These are phyloP conservation scores for Rhizophora mangle DNA, from an alignment of 345 rosid genomes.

Conservation along the genomic window DNA sequence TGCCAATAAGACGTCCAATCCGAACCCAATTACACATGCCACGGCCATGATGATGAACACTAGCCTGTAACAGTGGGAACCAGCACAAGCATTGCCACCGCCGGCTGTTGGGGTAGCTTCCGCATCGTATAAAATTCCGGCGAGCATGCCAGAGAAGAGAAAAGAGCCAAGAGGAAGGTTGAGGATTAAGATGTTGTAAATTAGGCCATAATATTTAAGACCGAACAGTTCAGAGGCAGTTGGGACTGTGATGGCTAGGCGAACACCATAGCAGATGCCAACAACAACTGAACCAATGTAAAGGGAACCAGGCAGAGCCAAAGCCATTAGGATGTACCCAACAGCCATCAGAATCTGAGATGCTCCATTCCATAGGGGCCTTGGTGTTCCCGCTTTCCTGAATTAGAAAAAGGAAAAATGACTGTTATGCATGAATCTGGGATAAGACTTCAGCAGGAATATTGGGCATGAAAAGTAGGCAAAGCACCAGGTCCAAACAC, in stretches of 20 bases:
- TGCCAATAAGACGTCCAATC: conserved; percentile 60
- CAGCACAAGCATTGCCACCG: conserved; percentile 85
- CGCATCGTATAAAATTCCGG: conserved; percentile 75
- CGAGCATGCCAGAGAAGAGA: conserved; percentile 88
- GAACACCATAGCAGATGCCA: conserved; percentile 89
- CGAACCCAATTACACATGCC: conserved; percentile 60
- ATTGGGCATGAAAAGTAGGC: too few relatives aligned
- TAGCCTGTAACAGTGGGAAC: conserved; percentile 81
- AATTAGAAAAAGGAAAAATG: neutral
- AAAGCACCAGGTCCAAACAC: too few relatives aligned
- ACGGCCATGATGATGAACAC: conserved; percentile 72
- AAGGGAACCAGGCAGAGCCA: conserved; percentile 73
- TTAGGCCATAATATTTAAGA: conserved; percentile 77
- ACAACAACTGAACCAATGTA: conserved; percentile 82
- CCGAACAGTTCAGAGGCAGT: conserved; percentile 94
- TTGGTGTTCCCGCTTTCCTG: conserved; percentile 84
- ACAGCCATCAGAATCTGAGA: conserved; percentile 83
- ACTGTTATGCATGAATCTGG: neutral
- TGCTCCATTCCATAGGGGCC: conserved; percentile 94
- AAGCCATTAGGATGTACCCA: conserved; percentile 74
- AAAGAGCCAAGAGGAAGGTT: conserved; percentile 92
- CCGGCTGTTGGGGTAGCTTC: conserved; percentile 70
- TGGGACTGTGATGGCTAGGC: conserved; percentile 82
- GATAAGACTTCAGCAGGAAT: neutral
- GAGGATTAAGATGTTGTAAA: conserved; percentile 82